Conservation (phyloP, 176 grass and related monocot genomes). For the Aegilops sharonensis region DNA sequence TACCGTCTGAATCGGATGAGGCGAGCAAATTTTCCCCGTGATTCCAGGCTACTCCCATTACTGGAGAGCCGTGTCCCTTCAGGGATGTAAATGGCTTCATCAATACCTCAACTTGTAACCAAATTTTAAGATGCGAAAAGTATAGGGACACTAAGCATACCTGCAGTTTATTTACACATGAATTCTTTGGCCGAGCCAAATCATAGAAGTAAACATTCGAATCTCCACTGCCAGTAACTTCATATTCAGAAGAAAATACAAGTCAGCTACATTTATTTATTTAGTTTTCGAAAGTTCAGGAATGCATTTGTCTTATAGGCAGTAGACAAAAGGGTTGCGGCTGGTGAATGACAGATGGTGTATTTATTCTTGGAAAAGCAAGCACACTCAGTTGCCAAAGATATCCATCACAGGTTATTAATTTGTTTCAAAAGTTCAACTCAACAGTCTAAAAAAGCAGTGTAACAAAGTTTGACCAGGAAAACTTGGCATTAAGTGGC, state of each 20-base stretch:
- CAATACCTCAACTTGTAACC: not conserved
- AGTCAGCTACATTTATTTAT: slow-evolving; percentile 11
- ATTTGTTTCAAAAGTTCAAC: not conserved
- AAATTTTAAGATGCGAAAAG: not conserved
- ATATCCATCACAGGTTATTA: not conserved
- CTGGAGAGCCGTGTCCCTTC: slow-evolving; percentile 83
- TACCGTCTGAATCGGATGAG: slow-evolving; percentile 91
- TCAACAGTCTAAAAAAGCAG: not conserved
- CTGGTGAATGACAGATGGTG: not conserved
- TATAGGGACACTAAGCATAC: slow-evolving; percentile 35
- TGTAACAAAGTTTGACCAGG: not conserved
- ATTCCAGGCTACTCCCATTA: slow-evolving; percentile 92
- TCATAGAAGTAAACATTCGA: slow-evolving; percentile 99
- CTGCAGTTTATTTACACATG: slow-evolving; percentile 92
- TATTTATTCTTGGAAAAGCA: slow-evolving; percentile 18
- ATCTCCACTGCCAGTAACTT: slow-evolving; percentile 93
- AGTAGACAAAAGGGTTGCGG: not conserved
- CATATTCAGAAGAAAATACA: slow-evolving; percentile 33
- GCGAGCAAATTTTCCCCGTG: slow-evolving; percentile 95
- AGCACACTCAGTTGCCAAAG: not conserved
- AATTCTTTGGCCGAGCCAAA: slow-evolving; percentile 86
- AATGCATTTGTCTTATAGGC: slow-evolving; percentile 1
- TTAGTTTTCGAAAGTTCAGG: not conserved
- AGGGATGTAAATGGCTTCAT: slow-evolving; percentile 6
- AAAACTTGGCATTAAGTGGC: not conserved